Base-by-base conservation (phyloP, 495 filamentous ascomycete species). In the Oidiodendron maius region DNA sequence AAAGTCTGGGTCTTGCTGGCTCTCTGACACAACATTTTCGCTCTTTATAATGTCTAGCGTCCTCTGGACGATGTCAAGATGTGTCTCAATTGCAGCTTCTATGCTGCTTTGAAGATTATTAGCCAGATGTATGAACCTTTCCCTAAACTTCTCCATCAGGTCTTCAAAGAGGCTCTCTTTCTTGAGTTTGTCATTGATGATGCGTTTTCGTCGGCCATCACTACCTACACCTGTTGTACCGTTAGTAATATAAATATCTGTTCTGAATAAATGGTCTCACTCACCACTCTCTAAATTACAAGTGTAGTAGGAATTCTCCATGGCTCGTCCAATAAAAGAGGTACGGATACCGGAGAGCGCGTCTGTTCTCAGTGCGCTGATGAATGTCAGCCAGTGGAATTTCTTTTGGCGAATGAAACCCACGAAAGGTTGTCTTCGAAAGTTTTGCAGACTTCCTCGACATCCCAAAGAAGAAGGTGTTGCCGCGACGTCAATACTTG, bases 1-100 rank as follows among this genome's bases (percentile, higher is more conserved):
- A 28, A 66, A 66, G 15, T 57, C 59, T 1, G 61, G 60, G 30
- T 68, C 58, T 39, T 41, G 48, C 38, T 70, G 64, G 18, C 64
- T 61, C 48, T 68, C 65, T 13, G 52, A 18, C 0, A 56, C 60
- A 10, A 57, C 57, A 40, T 68, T 62, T 32, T 67, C 64, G 25
- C 46, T 56, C 26, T 62, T 53, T 9, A 68, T 39, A 10, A 64
- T 64, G 38, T 64, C 38, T 39, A 70, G 23, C 0, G 57, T 65
- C 3, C 54, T 56, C 39, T 25, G 16, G 20, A 68, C 55, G 16
- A 50, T 40, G 9, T 32, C 46, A 4, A 67, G 47, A 25, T 63
- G 56, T 9, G 47, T 39, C 8, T 21, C 21, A 30, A 65, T 39
- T 15, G 21, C 37, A 3, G 44, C 41, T 12, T 55, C 17, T 9